Evolutionary conservation across 768 basidiomycete species (phyloP).

Genomic region (Kwoniella europaea): DNA sequence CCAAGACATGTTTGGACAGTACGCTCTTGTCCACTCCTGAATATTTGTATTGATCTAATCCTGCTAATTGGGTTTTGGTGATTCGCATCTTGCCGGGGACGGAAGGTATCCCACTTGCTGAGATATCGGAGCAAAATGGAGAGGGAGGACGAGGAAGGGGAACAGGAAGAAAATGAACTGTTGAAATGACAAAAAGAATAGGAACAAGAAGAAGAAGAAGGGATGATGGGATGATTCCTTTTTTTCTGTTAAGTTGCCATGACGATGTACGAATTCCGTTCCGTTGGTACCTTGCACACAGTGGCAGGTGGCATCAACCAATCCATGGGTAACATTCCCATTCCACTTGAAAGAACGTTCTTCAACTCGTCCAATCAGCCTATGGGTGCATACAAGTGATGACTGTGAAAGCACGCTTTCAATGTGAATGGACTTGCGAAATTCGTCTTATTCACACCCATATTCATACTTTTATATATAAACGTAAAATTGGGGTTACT

Average conservation of each 20-base stretch:
- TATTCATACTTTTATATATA: slow-evolving; percentile 11
- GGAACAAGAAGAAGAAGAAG: neutral
- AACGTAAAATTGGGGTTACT: slow-evolving; percentile 15
- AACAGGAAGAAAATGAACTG: neutral
- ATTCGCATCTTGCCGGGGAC: slow-evolving; percentile 56
- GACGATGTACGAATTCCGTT: neutral
- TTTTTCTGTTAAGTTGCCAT: neutral
- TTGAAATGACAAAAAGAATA: neutral
- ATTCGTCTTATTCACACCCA: slow-evolving; percentile 13
- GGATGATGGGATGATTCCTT: neutral
- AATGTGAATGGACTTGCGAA: neutral
- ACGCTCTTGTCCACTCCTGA: slow-evolving; percentile 77
- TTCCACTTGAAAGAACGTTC: neutral
- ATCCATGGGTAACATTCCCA: neutral
- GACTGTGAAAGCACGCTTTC: neutral
- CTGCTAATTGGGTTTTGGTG: slow-evolving; percentile 69
- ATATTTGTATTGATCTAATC: slow-evolving; percentile 77
- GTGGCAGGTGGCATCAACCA: slow-evolving; percentile 4
- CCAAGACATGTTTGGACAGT: slow-evolving; percentile 63
- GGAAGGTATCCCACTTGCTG: no score
- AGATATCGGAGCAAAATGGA: no score
- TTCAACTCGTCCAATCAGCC: neutral
- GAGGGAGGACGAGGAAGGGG: neutral
- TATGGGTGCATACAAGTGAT: no score
- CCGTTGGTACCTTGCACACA: neutral